These are phyloP conservation scores for Thielaviopsis musarum DNA, from an alignment of 2,329 filamentous ascomycete genomes.

Conservation along the genomic window DNA sequence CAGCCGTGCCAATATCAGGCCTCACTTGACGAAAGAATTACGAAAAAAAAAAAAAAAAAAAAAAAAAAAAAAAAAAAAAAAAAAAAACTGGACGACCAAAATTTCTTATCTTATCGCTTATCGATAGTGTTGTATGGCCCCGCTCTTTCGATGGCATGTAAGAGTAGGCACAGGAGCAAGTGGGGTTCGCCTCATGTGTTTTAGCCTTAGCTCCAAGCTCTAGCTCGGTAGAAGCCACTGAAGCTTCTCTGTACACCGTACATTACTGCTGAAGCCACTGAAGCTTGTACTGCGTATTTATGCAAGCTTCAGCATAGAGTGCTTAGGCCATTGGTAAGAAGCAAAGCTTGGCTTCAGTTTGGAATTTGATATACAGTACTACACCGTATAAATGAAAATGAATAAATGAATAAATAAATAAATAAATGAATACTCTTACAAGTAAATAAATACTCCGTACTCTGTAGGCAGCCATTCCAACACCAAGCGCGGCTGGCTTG, in stretches of 20 bases:
- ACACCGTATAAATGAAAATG: no score
- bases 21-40: not conserved
- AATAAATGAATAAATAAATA: no score
- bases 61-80: not conserved
- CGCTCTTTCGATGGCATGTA: not conserved
- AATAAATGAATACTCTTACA: no score
- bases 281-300: no score
- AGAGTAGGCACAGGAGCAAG: not conserved
- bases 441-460: no score
- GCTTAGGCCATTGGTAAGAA: no score
- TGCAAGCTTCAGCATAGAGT: no score
- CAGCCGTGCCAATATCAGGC: not conserved
- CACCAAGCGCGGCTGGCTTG: not conserved
- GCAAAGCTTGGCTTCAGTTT: no score
- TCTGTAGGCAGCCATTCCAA: no score
- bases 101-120: conserved; percentile 1
- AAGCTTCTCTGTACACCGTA: no score
- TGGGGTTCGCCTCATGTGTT: not conserved
- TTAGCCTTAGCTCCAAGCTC: not conserved
- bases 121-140: not conserved
- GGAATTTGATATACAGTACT: no score
- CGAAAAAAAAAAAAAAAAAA: not conserved
- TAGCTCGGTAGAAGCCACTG: not conserved
- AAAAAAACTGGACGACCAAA: conserved; percentile 1
- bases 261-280: no score